A percentile compares a stretch with the other conserved stretches of the same genome.
phyloP scores from a whole-genome alignment of 208 protist genomes.

The Trypanosoma lewisi region DNA sequence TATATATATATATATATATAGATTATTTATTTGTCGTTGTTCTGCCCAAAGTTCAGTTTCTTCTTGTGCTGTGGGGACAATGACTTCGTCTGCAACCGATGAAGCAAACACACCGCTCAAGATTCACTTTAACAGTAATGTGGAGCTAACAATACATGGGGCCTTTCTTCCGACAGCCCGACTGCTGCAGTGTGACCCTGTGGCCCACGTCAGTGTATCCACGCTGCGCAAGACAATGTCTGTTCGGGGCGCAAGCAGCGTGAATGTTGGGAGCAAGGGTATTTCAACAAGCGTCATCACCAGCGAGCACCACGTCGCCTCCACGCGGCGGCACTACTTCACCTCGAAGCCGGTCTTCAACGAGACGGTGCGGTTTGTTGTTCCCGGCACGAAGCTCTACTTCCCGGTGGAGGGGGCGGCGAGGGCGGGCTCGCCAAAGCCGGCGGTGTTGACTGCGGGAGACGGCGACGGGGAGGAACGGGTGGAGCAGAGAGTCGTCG shows the following conservation, averaged over 20 bases:
- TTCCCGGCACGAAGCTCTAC: not conserved
- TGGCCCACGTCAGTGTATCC: conserved; percentile 63
- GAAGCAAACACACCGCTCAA: conserved; percentile 27
- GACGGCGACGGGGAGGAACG: not conserved
- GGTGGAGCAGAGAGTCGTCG: conserved; percentile 49
- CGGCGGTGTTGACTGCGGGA: not conserved
- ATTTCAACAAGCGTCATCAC: conserved; percentile 10
- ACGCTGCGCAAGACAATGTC: conserved; percentile 47
- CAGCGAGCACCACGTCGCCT: conserved; percentile 12
- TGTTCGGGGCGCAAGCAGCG: not conserved
- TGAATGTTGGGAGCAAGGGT: conserved; percentile 10
- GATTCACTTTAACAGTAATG: conserved; percentile 64
- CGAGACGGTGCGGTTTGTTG: conserved; percentile 19
- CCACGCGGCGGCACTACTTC: conserved; percentile 21
- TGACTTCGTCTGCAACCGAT: conserved; percentile 13
- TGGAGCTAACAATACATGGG: conserved; percentile 70
- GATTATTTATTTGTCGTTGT: conserved; percentile 8
- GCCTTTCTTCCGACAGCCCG: conserved; percentile 73
- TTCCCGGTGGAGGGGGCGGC: not conserved
- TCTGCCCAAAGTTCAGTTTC: not conserved
- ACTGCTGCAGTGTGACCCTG: conserved; percentile 69
- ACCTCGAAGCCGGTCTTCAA: conserved; percentile 26
- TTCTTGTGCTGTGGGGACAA: conserved; percentile 9
- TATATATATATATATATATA: no score
- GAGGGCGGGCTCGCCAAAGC: conserved; percentile 1